Evolutionary conservation across 75 land plant species (phyloP).

Genomic region (Selaginella moellendorffii): DNA sequence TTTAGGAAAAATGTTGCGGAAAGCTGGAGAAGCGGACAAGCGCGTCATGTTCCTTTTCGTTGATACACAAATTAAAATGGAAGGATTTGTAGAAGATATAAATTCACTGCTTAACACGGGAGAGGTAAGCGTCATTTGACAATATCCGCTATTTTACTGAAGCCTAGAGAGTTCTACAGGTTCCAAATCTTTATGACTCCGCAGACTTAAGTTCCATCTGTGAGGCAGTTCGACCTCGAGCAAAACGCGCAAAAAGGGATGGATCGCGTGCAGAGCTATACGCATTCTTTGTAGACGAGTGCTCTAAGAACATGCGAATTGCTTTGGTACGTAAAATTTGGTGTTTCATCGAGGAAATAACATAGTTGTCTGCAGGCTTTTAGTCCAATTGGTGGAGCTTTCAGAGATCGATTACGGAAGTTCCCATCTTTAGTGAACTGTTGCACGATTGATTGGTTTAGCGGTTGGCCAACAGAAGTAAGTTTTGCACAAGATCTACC

Average conservation of each 20-base stretch:
- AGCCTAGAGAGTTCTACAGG: no score
- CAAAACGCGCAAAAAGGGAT: constrained; percentile 20
- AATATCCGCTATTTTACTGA: no score
- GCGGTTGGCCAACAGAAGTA: constrained; percentile 22
- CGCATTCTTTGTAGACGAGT: constrained; percentile 23
- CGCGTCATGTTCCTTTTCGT: constrained; percentile 19
- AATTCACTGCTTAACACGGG: constrained; percentile 27
- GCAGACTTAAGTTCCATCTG: constrained; percentile 19
- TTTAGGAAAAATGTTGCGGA: constrained; percentile 20
- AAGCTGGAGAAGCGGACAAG: constrained; percentile 23
- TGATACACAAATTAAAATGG: constrained; percentile 24
- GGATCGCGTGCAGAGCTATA: constrained; percentile 17
- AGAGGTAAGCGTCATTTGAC: constrained; percentile 17
- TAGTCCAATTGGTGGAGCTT: constrained; percentile 25
- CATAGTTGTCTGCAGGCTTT: constrained; percentile 26
- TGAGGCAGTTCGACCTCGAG: constrained; percentile 21
- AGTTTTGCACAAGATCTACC: not conserved
- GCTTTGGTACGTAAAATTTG: constrained; percentile 16
- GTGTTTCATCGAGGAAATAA: no score
- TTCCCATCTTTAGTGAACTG: constrained; percentile 25
- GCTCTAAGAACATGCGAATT: constrained; percentile 23
- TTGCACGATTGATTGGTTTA: constrained; percentile 27
- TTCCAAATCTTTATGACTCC: constrained; percentile 19
- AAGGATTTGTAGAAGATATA: constrained; percentile 27
- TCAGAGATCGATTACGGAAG: constrained; percentile 21